Evolutionary conservation across 2,329 filamentous ascomycete genomes (phyloP), one percentile per base, ranked within the genome.

Genomic region (Grosmannia serpens): DNA sequence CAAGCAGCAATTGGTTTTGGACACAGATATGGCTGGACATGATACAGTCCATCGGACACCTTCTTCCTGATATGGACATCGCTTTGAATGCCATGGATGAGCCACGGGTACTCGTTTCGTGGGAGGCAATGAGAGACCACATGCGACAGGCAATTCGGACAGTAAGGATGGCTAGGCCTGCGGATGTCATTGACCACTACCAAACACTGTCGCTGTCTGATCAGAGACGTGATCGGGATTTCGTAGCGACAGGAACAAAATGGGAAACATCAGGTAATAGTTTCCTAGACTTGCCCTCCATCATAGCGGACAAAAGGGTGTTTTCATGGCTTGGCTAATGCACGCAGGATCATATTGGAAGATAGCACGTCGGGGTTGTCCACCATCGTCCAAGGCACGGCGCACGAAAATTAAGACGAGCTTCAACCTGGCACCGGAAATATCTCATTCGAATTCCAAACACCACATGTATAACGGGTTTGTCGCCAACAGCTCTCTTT

Each of bases 11-110:
- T 62, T 84, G 76, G 78, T 82, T 79, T 65, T 84, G 77, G 79
- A 81, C 77, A 3, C 69, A 75, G 64, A 77, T 83, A 60, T 82
- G 81, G 80, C 68, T 79, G 35, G 69, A 77, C 55, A 71, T 83
- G 71, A 72, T 81, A 64, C 71, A 75, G 59, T 75, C 75, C 0
- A 74, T 84, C n/a, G 75, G 79, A 62, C 70, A 78, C 46, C 60
- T 80, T 57, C 71, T 87, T 20, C 84, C 84, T 1, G 84, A 88
- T 64, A 83, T 88, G 79, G 84, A 87, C 61, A 76, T 87, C 59
- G 77, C 84, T 0, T 74, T 87, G 60, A 88, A 87, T 62, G 75
- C 79, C 35, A 82, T 87, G 77, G 85, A 88, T 64, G 84, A 87
- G 66, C 84, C 84, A 46, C 75, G 84, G 29, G 65, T 88, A 10